Evolutionary conservation across 2,329 filamentous ascomycete genomes (phyloP).

Genomic region (Thelonectria rubi): DNA sequence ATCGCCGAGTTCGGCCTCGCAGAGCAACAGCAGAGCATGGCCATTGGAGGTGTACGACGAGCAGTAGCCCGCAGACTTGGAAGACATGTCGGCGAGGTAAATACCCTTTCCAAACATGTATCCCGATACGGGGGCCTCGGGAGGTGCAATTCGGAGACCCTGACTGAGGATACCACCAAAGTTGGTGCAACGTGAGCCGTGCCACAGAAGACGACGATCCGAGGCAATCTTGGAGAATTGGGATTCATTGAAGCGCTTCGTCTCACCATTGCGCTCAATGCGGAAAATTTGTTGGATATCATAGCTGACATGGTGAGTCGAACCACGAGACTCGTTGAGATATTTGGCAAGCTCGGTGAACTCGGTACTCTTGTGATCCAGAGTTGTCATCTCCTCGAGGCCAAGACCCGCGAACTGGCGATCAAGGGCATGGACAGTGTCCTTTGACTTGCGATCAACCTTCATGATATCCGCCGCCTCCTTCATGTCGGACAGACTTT

Average conservation of each 20-base stretch:
- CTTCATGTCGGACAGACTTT: conserved; percentile 87
- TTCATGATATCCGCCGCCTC: conserved; percentile 82
- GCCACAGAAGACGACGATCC: conserved; percentile 84
- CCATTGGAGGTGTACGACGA: conserved; percentile 67
- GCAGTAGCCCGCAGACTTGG: conserved; percentile 85
- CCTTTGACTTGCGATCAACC: conserved; percentile 58
- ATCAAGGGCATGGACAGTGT: conserved; percentile 72
- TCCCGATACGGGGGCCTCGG: conserved; percentile 79
- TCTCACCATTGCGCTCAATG: conserved; percentile 78
- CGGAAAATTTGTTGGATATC: conserved; percentile 80
- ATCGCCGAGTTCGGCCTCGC: conserved; percentile 79
- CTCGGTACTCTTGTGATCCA: conserved; percentile 68
- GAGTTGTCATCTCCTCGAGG: conserved; percentile 78
- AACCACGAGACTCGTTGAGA: conserved; percentile 71
- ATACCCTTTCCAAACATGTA: conserved; percentile 95
- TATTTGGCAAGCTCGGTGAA: conserved; percentile 73
- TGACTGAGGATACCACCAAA: conserved; percentile 88
- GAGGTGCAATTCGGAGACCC: conserved; percentile 88
- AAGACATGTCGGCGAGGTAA: conserved; percentile 86
- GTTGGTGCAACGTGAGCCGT: conserved; percentile 84
- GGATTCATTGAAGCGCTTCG: conserved; percentile 71
- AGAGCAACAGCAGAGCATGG: conserved; percentile 79
- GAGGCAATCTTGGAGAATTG: conserved; percentile 62
- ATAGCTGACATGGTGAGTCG: conserved; percentile 71
- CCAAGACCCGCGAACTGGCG: conserved; percentile 75